Conservation (phyloP, 169 alveolate species). For the Hepatocystis sp. region DNA sequence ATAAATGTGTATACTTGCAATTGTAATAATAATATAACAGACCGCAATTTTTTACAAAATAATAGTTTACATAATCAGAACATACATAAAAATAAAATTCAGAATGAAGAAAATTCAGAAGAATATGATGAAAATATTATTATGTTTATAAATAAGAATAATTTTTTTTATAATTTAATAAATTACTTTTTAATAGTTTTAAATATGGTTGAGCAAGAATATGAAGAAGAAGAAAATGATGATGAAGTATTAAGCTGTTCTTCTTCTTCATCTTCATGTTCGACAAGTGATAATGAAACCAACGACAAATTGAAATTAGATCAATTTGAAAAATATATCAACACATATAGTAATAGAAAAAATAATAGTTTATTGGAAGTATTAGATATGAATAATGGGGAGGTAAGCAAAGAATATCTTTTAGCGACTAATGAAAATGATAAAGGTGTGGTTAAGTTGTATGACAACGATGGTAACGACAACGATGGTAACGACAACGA, state of each 20-base stretch:
- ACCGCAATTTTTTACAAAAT: no score
- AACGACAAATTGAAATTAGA: slow-evolving; percentile 13
- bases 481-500: no score
- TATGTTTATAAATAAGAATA: slow-evolving; percentile 56
- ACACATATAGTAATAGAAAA: slow-evolving; percentile 3
- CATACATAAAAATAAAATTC: neutral
- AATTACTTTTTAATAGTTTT: slow-evolving; percentile 69
- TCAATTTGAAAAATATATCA: slow-evolving; percentile 13
- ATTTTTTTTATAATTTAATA: slow-evolving; percentile 58
- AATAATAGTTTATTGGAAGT: neutral
- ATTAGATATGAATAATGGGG: neutral
- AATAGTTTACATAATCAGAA: no score
- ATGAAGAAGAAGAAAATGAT: neutral
- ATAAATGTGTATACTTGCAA: slow-evolving; percentile 41
- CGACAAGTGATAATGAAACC: slow-evolving; percentile 23
- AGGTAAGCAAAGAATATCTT: no score
- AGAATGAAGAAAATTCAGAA: neutral
- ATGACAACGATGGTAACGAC: no score
- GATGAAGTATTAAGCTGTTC: slow-evolving; percentile 9
- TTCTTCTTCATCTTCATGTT: slow-evolving; percentile 18
- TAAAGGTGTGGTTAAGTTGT: no score
- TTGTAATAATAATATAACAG: no score
- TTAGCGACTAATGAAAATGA: no score
- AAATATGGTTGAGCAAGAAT: slow-evolving; percentile 18
- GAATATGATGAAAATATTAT: slow-evolving; percentile 37